These are phyloP conservation scores for Dactylellina cionopaga DNA, from an alignment of 2,329 filamentous ascomycete genomes.

Conservation along the genomic window DNA sequence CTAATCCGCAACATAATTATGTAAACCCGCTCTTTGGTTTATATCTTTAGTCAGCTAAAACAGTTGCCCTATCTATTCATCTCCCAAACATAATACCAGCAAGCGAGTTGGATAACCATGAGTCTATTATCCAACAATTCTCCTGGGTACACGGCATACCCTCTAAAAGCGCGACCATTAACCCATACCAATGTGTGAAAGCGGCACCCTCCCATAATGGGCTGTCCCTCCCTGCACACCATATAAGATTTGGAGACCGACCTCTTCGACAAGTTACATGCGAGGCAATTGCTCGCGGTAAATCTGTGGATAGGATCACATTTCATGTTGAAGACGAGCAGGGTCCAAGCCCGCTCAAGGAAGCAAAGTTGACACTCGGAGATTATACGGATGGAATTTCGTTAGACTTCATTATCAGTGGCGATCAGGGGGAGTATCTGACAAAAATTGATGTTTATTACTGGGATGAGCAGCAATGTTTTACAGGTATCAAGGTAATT, in stretches of 20 bases:
- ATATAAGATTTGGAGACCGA: background rate
- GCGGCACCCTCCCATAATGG: background rate
- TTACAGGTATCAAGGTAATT: background rate
- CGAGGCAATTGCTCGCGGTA: background rate
- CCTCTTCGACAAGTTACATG: background rate
- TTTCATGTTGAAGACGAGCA: background rate
- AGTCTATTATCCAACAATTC: background rate
- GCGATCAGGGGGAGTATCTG: background rate
- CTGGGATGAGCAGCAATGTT: background rate
- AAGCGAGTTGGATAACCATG: background rate
- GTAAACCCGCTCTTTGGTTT: background rate
- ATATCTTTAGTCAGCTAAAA: background rate
- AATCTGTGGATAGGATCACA: background rate
- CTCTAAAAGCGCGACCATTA: background rate
- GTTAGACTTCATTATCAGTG: background rate
- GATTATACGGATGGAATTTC: background rate
- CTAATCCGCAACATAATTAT: too few species aligned
- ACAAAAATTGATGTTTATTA: background rate
- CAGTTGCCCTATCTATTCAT: background rate
- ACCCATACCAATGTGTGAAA: background rate
- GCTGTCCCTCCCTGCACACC: background rate
- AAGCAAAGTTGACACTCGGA: too few species aligned
- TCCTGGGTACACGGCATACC: background rate
- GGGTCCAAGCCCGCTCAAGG: background rate
- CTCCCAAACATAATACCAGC: background rate